Evolutionary conservation across 768 basidiomycete genomes (phyloP).

Genomic region (Boletus pseudo-olivaceus): DNA sequence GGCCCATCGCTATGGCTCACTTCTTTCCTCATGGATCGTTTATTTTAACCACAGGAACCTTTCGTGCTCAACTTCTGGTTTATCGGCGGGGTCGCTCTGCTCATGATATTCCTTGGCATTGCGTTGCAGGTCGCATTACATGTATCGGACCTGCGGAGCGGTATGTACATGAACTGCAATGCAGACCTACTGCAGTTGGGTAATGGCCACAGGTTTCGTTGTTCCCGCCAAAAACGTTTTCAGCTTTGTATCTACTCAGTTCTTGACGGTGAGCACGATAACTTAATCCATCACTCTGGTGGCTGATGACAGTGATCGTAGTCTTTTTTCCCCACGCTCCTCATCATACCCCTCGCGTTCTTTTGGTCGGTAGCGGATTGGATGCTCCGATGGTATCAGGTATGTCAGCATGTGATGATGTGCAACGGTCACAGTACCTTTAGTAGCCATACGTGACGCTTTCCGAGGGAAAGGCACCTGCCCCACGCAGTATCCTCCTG

Average conservation of each 20-base stretch:
- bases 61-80: constrained; percentile 36
- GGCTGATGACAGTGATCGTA: constrained; percentile 19
- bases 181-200: neutral
- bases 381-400: constrained; percentile 56
- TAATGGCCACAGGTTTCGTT: constrained; percentile 43
- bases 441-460: constrained; percentile 60
- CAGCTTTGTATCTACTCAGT: constrained; percentile 42
- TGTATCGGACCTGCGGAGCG: constrained; percentile 20
- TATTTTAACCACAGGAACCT: constrained; percentile 23
- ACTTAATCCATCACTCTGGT: neutral
- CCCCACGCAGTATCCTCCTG: constrained; percentile 58
- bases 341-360: constrained; percentile 48
- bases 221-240: constrained; percentile 52
- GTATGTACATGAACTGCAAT: neutral
- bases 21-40: neutral
- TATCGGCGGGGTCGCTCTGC: constrained; percentile 36
- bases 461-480: constrained; percentile 47
- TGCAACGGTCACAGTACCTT: constrained; percentile 4
- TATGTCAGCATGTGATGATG: constrained; percentile 25
- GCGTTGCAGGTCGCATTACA: constrained; percentile 10
- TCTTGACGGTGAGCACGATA: constrained; percentile 39
- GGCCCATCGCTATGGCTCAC: neutral
- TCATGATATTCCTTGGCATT: constrained; percentile 37
- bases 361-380: constrained; percentile 53
- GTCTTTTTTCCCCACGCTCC: constrained; percentile 57